These are phyloP conservation scores for Podospora conica DNA, from an alignment of 495 filamentous ascomycete species.

Conservation along the genomic window DNA sequence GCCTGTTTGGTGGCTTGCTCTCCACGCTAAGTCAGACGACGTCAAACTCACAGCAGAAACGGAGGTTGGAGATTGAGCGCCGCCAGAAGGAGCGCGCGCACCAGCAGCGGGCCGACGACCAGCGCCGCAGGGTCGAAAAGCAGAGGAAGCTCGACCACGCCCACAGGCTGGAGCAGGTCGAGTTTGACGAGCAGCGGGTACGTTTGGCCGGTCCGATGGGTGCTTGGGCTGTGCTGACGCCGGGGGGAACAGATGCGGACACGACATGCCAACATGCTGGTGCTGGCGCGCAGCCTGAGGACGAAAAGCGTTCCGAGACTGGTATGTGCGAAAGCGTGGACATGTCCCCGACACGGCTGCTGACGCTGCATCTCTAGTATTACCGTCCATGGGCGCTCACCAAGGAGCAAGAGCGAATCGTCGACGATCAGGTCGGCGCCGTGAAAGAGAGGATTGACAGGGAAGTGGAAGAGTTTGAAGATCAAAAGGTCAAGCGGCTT, in stretches of 20 bases:
- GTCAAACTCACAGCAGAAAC: conserved; percentile 59
- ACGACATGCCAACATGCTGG: conserved; percentile 64
- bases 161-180: conserved; percentile 63
- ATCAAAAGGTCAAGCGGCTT: conserved; percentile 29
- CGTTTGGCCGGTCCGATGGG: conserved; percentile 17
- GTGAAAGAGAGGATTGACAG: conserved; percentile 41
- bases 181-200: conserved; percentile 76
- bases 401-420: conserved; percentile 41
- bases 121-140: conserved; percentile 56
- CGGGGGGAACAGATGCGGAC: conserved; percentile 60
- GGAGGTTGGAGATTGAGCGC: conserved; percentile 81
- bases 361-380: conserved; percentile 50
- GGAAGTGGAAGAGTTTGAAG: conserved; percentile 40
- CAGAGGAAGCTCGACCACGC: conserved; percentile 53
- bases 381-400: conserved; percentile 83
- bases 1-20: conserved; percentile 83
- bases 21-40: conserved; percentile 80
- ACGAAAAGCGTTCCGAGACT: conserved; percentile 71
- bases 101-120: conserved; percentile 59
- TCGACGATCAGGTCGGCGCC: conserved; percentile 42
- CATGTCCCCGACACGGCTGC: background rate
- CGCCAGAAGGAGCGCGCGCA: conserved; percentile 80
- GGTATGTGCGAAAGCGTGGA: conserved; percentile 40
- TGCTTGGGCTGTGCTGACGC: conserved; percentile 23
- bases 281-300: conserved; percentile 66